phyloP scores from a whole-genome alignment of 164 flowering plant genomes.

The Umbellularia californica region DNA sequence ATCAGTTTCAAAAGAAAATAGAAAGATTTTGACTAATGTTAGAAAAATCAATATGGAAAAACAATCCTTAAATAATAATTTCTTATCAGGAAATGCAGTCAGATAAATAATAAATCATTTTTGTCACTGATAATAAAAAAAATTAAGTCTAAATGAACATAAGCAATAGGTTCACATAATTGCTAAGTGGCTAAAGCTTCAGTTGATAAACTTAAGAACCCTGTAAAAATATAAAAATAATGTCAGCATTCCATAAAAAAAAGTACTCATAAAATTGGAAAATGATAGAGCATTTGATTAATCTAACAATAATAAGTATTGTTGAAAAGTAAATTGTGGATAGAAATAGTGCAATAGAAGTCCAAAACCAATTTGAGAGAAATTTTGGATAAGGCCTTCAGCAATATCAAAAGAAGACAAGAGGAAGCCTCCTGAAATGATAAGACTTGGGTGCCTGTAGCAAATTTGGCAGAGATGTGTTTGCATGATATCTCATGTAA shows the following conservation, averaged over 20 bases:
- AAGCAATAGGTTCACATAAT: slow-evolving; percentile 15
- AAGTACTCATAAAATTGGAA: slow-evolving; percentile 13
- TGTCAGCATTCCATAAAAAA: background rate
- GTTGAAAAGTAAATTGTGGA: background rate
- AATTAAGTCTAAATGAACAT: too few relatives aligned
- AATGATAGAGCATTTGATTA: background rate
- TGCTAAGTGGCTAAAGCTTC: slow-evolving; percentile 16
- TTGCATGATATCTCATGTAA: slow-evolving; percentile 73
- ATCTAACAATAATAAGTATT: background rate
- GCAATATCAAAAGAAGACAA: slow-evolving; percentile 35
- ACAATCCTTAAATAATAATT: too few relatives aligned
- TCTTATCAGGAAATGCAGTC: too few relatives aligned
- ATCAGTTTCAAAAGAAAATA: too few relatives aligned
- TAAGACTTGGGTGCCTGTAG: slow-evolving; percentile 41
- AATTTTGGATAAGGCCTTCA: slow-evolving; percentile 50
- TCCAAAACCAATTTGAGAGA: slow-evolving; percentile 56
- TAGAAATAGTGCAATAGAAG: slow-evolving; percentile 33
- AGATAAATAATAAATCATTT: too few relatives aligned
- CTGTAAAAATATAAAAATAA: slow-evolving; percentile 23
- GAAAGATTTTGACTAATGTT: too few relatives aligned
- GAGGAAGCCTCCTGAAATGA: slow-evolving; percentile 68
- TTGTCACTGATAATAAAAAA: too few relatives aligned
- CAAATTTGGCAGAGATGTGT: slow-evolving; percentile 53
- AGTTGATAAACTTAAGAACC: slow-evolving; percentile 27
- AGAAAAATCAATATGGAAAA: too few relatives aligned